These are phyloP conservation scores for Tephrocybe sp. DNA, from an alignment of 768 basidiomycete genomes.

Conservation along the genomic window DNA sequence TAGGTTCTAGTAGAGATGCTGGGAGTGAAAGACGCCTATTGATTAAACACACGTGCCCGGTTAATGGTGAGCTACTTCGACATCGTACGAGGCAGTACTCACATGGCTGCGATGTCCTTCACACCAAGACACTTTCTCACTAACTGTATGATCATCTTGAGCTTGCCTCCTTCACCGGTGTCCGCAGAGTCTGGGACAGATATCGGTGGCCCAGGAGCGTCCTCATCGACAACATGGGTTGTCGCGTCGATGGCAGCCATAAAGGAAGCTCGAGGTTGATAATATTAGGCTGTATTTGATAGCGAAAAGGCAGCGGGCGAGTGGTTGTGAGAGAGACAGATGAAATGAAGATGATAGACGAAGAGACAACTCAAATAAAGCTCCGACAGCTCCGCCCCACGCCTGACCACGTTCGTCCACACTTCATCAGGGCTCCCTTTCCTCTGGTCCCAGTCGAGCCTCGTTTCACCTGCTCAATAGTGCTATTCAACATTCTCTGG, in stretches of 20 bases:
- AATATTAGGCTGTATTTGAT: neutral
- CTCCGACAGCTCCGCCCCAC: conserved; percentile 5
- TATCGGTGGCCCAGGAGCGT: conserved; percentile 53
- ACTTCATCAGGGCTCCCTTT: too few relatives aligned
- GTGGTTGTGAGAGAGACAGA: conserved; percentile 9
- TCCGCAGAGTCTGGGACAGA: conserved; percentile 71
- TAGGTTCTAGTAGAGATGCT: conserved; percentile 88
- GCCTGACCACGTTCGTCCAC: conserved; percentile 7
- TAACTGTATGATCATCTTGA: conserved; percentile 91
- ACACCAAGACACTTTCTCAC: conserved; percentile 91
- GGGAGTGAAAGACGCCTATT: conserved; percentile 87
- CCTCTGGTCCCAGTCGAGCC: too few relatives aligned
- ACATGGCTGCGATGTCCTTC: conserved; percentile 95
- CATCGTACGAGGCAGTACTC: conserved; percentile 26
- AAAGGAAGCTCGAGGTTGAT: conserved; percentile 1
- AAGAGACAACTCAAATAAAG: conserved; percentile 5
- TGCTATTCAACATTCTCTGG: too few relatives aligned
- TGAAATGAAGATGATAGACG: conserved; percentile 8
- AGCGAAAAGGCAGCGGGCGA: neutral
- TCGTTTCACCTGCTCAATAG: too few relatives aligned
- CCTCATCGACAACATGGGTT: conserved; percentile 38
- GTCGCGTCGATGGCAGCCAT: conserved; percentile 16
- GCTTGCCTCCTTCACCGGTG: conserved; percentile 81
- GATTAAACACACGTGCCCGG: neutral
- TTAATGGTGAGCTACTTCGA: conserved; percentile 1